A percentile compares a stretch with the other conserved stretches of the same genome.
These are phyloP conservation scores for Dactylonectria macrodidyma DNA, from an alignment of 2,329 filamentous ascomycete genomes.

Conservation along the genomic window DNA sequence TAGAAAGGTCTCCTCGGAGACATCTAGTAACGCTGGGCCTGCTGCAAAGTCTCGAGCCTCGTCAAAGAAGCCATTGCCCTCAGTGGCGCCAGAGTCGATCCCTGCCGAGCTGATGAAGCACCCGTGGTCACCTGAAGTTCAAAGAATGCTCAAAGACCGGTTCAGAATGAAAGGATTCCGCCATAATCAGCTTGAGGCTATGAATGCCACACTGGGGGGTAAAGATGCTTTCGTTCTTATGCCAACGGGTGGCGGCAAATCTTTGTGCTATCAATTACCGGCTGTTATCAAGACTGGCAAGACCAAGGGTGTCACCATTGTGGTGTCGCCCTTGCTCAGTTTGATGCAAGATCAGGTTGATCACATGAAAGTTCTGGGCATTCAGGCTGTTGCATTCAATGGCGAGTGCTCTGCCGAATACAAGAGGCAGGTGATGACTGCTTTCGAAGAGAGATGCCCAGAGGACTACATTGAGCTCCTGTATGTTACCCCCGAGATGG, in stretches of 20 bases:
- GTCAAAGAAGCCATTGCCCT: conserved; percentile 51
- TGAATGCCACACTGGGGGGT: conserved; percentile 90
- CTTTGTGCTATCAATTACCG: conserved; percentile 95
- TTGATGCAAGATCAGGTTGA: conserved; percentile 97
- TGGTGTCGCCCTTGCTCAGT: conserved; percentile 94
- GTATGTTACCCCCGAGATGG: conserved; percentile 98
- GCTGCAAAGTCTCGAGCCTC: conserved; percentile 51
- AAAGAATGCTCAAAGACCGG: conserved; percentile 81
- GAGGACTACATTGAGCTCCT: conserved; percentile 88
- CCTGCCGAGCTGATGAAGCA: conserved; percentile 72
- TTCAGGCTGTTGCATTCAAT: conserved; percentile 87
- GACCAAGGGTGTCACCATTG: conserved; percentile 89
- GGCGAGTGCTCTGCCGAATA: conserved; percentile 77
- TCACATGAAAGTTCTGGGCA: conserved; percentile 81
- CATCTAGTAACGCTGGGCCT: conserved; percentile 61
- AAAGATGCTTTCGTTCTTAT: conserved; percentile 96
- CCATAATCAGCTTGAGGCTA: conserved; percentile 92
- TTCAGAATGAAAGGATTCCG: conserved; percentile 92
- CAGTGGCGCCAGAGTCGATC: conserved; percentile 52
- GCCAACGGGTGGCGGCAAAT: conserved; percentile 98
- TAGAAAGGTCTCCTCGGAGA: conserved; percentile 62
- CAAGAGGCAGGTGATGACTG: conserved; percentile 76
- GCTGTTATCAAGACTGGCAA: conserved; percentile 86
- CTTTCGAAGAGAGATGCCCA: conserved; percentile 73
- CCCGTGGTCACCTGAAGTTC: conserved; percentile 90